Evolutionary conservation across 1,139 yeast genomes (phyloP).

Genomic region (Nakaseomyces sp.): DNA sequence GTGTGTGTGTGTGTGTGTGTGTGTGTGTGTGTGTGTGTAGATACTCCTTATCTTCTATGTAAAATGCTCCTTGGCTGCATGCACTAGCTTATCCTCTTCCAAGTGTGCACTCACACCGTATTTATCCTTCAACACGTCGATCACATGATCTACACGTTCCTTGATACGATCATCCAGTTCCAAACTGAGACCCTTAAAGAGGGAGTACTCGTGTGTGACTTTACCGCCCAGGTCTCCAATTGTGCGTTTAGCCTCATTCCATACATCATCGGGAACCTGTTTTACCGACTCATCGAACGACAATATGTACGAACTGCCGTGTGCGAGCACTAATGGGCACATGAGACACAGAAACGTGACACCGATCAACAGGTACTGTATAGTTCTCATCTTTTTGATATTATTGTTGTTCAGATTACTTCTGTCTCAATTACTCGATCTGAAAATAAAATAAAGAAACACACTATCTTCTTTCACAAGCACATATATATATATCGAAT

Average conservation of each 20-base stretch:
- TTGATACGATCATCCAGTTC: constrained; percentile 28
- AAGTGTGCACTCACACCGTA: constrained; percentile 12
- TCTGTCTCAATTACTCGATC: no score
- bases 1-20: no score
- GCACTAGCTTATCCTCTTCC: constrained; percentile 21
- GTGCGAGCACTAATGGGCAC: constrained; percentile 1
- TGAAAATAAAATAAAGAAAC: no score
- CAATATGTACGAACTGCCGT: constrained; percentile 8
- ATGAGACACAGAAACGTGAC: constrained; percentile 3
- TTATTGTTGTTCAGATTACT: neutral
- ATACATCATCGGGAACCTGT: neutral
- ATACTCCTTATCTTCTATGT: neutral
- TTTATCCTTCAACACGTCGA: constrained; percentile 23
- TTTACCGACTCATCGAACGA: constrained; percentile 3
- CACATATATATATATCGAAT: no score
- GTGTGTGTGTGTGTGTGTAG: no score
- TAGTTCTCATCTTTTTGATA: neutral
- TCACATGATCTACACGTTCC: constrained; percentile 18
- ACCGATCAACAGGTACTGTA: constrained; percentile 3
- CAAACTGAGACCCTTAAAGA: constrained; percentile 36
- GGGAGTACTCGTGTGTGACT: constrained; percentile 36
- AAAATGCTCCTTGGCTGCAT: constrained; percentile 10
- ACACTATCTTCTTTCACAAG: no score
- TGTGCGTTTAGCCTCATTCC: constrained; percentile 13
- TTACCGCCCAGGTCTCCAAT: constrained; percentile 33